Evolutionary conservation across 805 yeast species (phyloP).

Genomic region (Saccharomycopsis sp.): DNA sequence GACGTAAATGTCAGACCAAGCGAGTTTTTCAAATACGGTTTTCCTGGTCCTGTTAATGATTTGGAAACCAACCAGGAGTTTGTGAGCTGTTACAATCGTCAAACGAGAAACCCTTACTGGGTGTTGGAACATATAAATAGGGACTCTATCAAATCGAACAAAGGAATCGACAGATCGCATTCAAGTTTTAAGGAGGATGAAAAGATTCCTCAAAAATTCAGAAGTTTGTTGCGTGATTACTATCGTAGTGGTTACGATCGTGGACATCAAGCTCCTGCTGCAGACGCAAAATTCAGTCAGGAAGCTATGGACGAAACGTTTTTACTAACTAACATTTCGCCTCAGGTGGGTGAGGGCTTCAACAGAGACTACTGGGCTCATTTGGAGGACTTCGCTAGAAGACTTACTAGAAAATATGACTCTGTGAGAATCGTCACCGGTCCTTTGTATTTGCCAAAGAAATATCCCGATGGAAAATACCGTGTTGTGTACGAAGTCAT

Average conservation of each 20-base stretch:
- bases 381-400: slow-evolving; percentile 80
- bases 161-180: slow-evolving; percentile 67
- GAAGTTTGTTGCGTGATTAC: slow-evolving; percentile 75
- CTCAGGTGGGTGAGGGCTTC: slow-evolving; percentile 97
- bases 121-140: slow-evolving; percentile 81
- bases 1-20: slow-evolving; percentile 50
- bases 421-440: slow-evolving; percentile 88
- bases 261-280: slow-evolving; percentile 98
- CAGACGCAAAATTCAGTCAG: slow-evolving; percentile 89
- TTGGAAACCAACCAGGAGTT: slow-evolving; percentile 66
- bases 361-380: slow-evolving; percentile 98
- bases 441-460: slow-evolving; percentile 81
- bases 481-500: slow-evolving; percentile 85
- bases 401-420: slow-evolving; percentile 63
- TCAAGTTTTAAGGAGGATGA: slow-evolving; percentile 87
- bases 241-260: slow-evolving; percentile 94
- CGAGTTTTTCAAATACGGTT: slow-evolving; percentile 84
- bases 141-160: slow-evolving; percentile 47
- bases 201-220: slow-evolving; percentile 62
- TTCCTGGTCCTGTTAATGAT: slow-evolving; percentile 93
- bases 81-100: slow-evolving; percentile 79
- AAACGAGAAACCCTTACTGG: slow-evolving; percentile 80
- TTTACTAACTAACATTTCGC: slow-evolving; percentile 81
- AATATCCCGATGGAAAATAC: slow-evolving; percentile 75
- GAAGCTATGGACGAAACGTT: slow-evolving; percentile 94